Evolutionary conservation across 345 rosid species (phyloP).

Genomic region (Reutealis trisperma): DNA sequence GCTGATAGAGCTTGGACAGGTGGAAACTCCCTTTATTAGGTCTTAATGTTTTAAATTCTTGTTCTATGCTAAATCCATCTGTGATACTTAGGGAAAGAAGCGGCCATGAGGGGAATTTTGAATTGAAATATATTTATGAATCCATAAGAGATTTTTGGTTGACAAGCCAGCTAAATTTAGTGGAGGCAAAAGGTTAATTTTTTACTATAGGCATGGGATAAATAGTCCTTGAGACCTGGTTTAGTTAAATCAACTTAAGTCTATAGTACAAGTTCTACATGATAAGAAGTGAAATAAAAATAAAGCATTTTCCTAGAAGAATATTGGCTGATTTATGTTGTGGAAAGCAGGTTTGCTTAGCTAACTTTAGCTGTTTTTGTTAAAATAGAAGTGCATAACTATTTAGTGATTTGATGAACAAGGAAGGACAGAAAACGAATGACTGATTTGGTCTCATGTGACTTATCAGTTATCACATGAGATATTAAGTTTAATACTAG

Average conservation of each 20-base stretch:
- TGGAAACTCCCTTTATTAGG: constrained; percentile 13
- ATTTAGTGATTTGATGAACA: constrained; percentile 2
- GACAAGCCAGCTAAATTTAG: constrained; percentile 26
- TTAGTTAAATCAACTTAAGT: background rate
- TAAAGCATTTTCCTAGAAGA: constrained; percentile 23
- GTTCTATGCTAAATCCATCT: constrained; percentile 17
- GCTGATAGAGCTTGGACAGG: constrained; percentile 11
- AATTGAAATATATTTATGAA: constrained; percentile 6
- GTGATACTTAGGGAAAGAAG: constrained; percentile 18
- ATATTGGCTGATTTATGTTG: constrained; percentile 21
- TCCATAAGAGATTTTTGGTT: constrained; percentile 8
- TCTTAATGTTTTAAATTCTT: constrained; percentile 10
- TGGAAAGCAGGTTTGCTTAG: constrained; percentile 25
- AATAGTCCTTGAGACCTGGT: background rate
- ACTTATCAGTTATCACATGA: constrained; percentile 33
- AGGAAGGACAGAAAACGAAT: constrained; percentile 29
- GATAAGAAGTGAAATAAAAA: constrained; percentile 20
- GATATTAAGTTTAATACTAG: constrained; percentile 24
- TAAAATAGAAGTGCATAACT: constrained; percentile 13
- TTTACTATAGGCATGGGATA: background rate
- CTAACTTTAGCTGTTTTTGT: constrained; percentile 22
- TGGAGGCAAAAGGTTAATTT: background rate
- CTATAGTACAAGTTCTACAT: background rate
- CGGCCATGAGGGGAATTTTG: constrained; percentile 11
- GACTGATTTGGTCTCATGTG: constrained; percentile 46